These are phyloP conservation scores for Endotrypanum monterogeii DNA, from an alignment of 208 protist genomes.

Conservation along the genomic window DNA sequence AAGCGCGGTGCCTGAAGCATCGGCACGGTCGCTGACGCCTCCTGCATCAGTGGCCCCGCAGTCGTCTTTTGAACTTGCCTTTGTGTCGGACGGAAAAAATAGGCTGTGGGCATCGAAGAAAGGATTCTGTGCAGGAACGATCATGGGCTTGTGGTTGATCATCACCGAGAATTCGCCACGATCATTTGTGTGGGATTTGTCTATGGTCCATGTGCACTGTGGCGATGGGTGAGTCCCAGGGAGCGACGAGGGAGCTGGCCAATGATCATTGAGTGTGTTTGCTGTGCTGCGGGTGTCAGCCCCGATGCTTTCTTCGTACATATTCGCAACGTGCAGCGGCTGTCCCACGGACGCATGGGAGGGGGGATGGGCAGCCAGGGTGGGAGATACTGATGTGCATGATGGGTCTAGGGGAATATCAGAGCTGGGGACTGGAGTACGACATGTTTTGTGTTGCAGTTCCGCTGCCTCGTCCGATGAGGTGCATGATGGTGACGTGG, in stretches of 20 bases:
- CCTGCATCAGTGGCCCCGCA: not conserved
- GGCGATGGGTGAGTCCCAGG: not conserved
- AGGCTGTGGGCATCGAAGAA: constrained; percentile 16
- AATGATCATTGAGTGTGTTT: not conserved
- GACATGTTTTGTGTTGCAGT: not conserved
- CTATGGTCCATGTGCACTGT: not conserved
- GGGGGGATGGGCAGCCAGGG: not conserved
- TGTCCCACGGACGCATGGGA: not conserved
- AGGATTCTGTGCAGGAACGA: constrained; percentile 8
- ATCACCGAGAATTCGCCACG: constrained; percentile 14
- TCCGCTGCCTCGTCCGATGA: not conserved
- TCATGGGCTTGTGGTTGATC: constrained; percentile 23
- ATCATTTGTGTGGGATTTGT: not conserved
- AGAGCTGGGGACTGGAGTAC: not conserved
- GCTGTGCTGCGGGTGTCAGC: not conserved
- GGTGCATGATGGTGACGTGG: not conserved
- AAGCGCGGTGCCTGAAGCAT: not conserved
- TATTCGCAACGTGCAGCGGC: not conserved
- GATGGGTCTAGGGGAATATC: not conserved
- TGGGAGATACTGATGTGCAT: not conserved
- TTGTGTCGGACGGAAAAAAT: constrained; percentile 2
- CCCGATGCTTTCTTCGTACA: not conserved
- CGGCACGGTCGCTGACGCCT: not conserved
- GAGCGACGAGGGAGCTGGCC: not conserved
- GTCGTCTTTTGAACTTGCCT: not conserved